These are phyloP conservation scores for Acanthamoeba healyi DNA, from an alignment of 208 protist genomes.

Conservation along the genomic window DNA sequence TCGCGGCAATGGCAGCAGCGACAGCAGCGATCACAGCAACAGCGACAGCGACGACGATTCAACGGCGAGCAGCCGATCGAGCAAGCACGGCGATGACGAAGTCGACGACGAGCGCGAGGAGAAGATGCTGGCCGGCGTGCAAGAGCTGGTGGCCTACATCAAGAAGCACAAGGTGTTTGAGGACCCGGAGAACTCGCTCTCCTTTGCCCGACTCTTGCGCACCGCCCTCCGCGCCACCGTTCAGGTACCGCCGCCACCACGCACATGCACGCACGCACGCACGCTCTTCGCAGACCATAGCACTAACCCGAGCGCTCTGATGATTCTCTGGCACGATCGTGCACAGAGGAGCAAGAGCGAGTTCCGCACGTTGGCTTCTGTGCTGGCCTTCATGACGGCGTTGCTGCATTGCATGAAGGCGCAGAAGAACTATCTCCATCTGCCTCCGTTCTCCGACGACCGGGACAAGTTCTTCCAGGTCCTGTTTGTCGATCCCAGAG, in stretches of 20 bases:
- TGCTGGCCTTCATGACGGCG: not conserved
- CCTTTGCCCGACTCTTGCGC: not conserved
- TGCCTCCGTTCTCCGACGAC: slow-evolving; percentile 36
- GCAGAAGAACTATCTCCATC: slow-evolving; percentile 41
- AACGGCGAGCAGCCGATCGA: not conserved
- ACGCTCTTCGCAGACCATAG: not conserved
- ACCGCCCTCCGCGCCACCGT: slow-evolving; percentile 25
- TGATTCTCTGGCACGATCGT: too few relatives aligned
- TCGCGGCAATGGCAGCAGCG: not conserved
- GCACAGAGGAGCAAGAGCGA: slow-evolving; percentile 22
- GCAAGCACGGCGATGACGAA: not conserved
- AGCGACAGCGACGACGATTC: not conserved
- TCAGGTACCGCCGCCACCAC: not conserved
- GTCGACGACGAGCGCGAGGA: not conserved
- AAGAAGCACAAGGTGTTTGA: not conserved
- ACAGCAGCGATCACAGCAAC: not conserved
- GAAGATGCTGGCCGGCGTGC: slow-evolving; percentile 11
- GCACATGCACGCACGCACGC: not conserved
- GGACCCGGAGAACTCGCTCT: slow-evolving; percentile 4
- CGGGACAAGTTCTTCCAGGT: slow-evolving; percentile 36
- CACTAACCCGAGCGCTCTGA: too few relatives aligned
- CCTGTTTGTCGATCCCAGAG: slow-evolving; percentile 19
- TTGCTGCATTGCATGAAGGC: slow-evolving; percentile 26
- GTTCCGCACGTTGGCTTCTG: not conserved
- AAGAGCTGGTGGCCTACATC: slow-evolving; percentile 18